Base-by-base conservation (phyloP, 371 early-diverging fungal species). In the Mucor indicus region DNA sequence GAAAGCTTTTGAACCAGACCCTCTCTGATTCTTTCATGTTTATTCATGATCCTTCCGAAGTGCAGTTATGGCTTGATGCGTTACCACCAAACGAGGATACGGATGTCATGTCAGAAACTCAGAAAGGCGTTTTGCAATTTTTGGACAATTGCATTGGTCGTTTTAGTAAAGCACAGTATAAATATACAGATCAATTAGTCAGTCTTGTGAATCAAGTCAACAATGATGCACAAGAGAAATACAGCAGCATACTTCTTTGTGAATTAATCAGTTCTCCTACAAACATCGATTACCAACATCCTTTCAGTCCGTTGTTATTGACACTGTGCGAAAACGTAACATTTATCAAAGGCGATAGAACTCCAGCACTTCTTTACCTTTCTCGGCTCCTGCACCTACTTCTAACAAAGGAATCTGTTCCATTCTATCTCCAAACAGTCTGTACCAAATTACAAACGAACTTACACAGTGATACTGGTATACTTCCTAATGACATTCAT, bases 11-110 rank as follows among this genome's bases (percentile, higher is more conserved):
- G 4, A 57, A 67, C 16, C 66, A 79, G 16, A 67, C 80, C 1
- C 49, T 89, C 4, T 57, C 80, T 8, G 80, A 79, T 3, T 81
- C 86, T 2, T 72, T 83, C 43, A 66, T 86, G 61, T 89, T 89
- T 48, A 63, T 74, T 7, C 81, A 84, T 47, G 77, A 83, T 41
- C 68, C 75, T 13, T 67, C 75, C 11, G 90, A 88, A 48, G 69
- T 81, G 0, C 48, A 61, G 9, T 56, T 83, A 10, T 90, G 86
- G 85, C 55, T 90, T 10, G 68, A 80, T 23, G 70, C 84, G 0
- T 57, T 89, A 19, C 83, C 75, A 20, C 55, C 42, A 16, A 63
- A 61, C 16, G 35, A 44, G 16, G 16, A 22, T 20, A 38, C 50
- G 2, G 38, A 32, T 10, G 20, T 35, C 38, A 61, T 77, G 41